Conservation (phyloP, 768 basidiomycete species). For the Cyclocybe aegerita region DNA sequence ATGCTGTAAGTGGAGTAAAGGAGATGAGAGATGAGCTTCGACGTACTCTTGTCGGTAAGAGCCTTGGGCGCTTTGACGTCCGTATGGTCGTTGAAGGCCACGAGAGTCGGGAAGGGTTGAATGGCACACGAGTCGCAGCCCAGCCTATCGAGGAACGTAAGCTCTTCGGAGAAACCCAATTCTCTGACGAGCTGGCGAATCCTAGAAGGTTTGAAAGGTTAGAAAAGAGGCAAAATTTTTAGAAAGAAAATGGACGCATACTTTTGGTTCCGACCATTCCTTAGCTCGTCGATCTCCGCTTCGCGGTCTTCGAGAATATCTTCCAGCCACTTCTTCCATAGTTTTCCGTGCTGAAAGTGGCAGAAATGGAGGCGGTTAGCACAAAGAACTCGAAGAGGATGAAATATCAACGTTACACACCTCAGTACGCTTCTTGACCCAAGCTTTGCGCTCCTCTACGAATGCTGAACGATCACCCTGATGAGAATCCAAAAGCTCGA, state of each 20-base stretch:
- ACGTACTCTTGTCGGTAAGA: constrained; percentile 1
- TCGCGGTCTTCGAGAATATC: constrained; percentile 3
- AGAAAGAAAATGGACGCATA: background rate
- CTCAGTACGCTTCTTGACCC: background rate
- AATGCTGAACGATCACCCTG: constrained; percentile 9
- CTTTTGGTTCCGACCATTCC: constrained; percentile 4
- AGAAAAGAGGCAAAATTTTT: background rate
- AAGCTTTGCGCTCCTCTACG: constrained; percentile 10
- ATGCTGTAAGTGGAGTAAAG: background rate
- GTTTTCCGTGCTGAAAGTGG: background rate
- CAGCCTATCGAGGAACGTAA: constrained; percentile 10
- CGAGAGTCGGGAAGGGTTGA: background rate
- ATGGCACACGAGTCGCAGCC: background rate
- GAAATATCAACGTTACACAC: background rate
- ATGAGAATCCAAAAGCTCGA: constrained; percentile 11
- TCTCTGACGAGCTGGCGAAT: constrained; percentile 8
- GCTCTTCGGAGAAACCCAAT: constrained; percentile 10
- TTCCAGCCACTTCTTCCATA: constrained; percentile 7
- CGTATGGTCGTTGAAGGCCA: background rate
- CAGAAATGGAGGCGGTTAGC: too few species aligned
- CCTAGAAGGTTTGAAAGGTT: background rate
- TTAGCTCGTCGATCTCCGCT: constrained; percentile 10
- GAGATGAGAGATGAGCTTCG: background rate
- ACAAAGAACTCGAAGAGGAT: too few species aligned
- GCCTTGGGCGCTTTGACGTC: constrained; percentile 13